Base-by-base conservation (phyloP, 345 rosid genomes). In the Erysimum cheiranthoides region DNA sequence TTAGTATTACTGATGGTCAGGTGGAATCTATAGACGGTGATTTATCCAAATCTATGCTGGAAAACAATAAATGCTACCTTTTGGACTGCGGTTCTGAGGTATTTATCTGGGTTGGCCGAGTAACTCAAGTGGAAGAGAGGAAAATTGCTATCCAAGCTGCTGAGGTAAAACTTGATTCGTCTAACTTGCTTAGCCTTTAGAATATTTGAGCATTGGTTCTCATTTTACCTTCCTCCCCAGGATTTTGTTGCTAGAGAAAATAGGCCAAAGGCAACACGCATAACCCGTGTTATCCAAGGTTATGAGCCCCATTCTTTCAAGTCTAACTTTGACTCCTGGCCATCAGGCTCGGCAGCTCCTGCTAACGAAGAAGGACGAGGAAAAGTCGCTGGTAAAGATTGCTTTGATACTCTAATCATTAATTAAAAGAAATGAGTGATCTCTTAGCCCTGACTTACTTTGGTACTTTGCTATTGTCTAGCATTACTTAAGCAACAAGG, bases 401-500 rank as follows among this genome's bases (percentile, higher is more conserved):
- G 39, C 65, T 65, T 70, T 62, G 47, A 61, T 47, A 45, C 9
- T 72, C 70, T 58, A 43, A 52, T 50, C 52, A 18, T 73, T 35
- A 40, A 72, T 30, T 42, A 28, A 70, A 47, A 21, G 25, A 38
- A 52, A 16, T 17, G 51, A 57, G 16, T 47, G 32, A 17, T 32
- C 12, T 42, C 54, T 25, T 45, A 18, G 46, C 6, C 43, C 77
- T 53, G 52, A 59, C 66, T 13, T 70, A 53, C 28, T 68, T 66
- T 66, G 73, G 43, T 56, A 21, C 45, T 74, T 81, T 65, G 28
- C 74, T 16, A 54, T 74, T 71, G 61, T 54, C 42, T 84, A 96
- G 98, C 99, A 56, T 81, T 93, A 78, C 83, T 96, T 78, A 96
- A 96, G 90, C 97, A 95, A 80, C 97, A 92, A 88, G 97, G 97